Base-by-base conservation (phyloP, 2,329 filamentous ascomycete species). In the Cadophora luteo-olivacea region DNA sequence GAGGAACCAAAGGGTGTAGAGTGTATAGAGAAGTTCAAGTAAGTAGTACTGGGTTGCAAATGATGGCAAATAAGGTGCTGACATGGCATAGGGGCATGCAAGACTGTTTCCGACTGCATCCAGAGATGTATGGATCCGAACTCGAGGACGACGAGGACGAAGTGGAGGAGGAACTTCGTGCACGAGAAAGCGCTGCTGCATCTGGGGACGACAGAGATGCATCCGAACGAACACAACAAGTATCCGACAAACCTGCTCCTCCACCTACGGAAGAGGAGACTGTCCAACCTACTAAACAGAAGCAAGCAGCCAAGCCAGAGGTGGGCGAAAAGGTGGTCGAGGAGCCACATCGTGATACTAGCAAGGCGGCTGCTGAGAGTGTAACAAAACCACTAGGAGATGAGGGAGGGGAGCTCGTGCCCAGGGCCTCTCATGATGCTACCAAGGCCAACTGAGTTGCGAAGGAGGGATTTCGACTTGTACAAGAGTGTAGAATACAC, bases 1-100 rank as follows among this genome's bases (percentile, higher is more conserved):
- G 93, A 97, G 79, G 96, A 99, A 79, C 94, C 94, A 45, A 99
- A 99, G 88, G 95, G 95, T 63, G 95, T 97, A 84, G 94, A 97
- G 79, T 97, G 94, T 83, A 96, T 97, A 78, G 94, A 97, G 33
- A 97, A 96, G 83, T 97, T 97, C 86, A 94, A 97, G 93, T 96
- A 85, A 58, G 91, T 86, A 24, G 6, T 33, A 1, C 22, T 3
- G 1, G 19, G 9, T 1, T 12, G 22, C 16, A 36, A n/a, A 3
- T 3, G 19, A 55, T 32, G 38, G n/a, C 11, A 41, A 7, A 45
- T 33, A 4, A 36, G 9, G 4, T 68, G 70, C 72, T 64, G 65
- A 75, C 72, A 77, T 41, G 70, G 72, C 25, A 76, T 74, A 97
- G 94, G 86, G 89, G 86, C 76, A 99, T 99, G 96, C 96, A 98